phyloP scores from a whole-genome alignment of 169 alveolate genomes.

The Cryptosporidium xiaoi region DNA sequence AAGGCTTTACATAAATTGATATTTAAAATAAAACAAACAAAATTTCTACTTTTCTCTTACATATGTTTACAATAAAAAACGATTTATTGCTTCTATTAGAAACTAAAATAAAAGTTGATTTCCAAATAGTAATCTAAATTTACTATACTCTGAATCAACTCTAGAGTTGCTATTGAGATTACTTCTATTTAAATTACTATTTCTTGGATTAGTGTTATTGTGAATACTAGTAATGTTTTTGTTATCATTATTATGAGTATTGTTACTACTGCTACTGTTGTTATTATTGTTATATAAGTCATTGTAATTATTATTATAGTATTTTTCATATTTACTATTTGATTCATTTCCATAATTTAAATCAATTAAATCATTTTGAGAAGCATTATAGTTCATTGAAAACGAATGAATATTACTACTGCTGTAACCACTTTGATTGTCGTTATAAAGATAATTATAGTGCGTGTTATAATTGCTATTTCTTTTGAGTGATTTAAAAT shows the following conservation, averaged over 20 bases:
- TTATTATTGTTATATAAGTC: too few species aligned
- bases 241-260: too few species aligned
- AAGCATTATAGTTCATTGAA: neutral
- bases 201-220: neutral
- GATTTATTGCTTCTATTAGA: neutral
- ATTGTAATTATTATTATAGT: neutral
- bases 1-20: too few species aligned
- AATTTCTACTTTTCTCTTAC: too few species aligned
- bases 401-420: neutral
- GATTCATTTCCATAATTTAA: neutral
- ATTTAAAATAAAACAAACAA: too few species aligned
- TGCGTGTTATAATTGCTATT: constrained; percentile 41
- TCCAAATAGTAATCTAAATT: constrained; percentile 47
- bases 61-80: too few species aligned
- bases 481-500: constrained; percentile 53
- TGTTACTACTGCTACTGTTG: too few species aligned
- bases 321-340: neutral
- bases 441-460: constrained; percentile 5
- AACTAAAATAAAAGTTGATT: constrained; percentile 25
- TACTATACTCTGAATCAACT: constrained; percentile 47
- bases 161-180: constrained; percentile 6
- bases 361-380: constrained; percentile 1
- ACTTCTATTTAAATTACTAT: neutral
- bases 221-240: too few species aligned
- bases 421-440: neutral